Evolutionary conservation across 495 filamentous ascomycete species (phyloP).

Genomic region (Cairneyella variabilis): DNA sequence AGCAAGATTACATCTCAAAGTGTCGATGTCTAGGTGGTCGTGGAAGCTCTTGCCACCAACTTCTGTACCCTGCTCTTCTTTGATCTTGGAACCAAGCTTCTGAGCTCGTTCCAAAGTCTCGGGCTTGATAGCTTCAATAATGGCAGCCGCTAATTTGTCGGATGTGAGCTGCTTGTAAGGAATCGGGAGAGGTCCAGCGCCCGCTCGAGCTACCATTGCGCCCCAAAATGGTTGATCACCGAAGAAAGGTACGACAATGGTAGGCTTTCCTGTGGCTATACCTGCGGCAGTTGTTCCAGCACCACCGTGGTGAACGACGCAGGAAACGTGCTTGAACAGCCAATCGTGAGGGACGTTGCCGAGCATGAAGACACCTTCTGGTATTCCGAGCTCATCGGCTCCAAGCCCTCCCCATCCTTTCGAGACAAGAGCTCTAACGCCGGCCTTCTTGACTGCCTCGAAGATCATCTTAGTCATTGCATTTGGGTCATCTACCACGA

Average conservation of each 20-base stretch:
- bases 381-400: conserved; percentile 53
- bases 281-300: conserved; percentile 79
- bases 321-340: conserved; percentile 72
- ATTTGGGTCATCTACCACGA: conserved; percentile 72
- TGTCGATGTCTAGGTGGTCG: conserved; percentile 55
- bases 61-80: conserved; percentile 59
- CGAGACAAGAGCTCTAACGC: conserved; percentile 71
- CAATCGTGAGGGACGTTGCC: conserved; percentile 80
- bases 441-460: conserved; percentile 58
- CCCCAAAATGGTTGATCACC: conserved; percentile 88
- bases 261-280: conserved; percentile 63
- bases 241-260: conserved; percentile 79
- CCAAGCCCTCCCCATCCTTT: conserved; percentile 80
- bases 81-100: conserved; percentile 57
- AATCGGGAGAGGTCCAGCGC: conserved; percentile 70
- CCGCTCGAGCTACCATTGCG: conserved; percentile 64
- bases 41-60: conserved; percentile 68
- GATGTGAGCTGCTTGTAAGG: conserved; percentile 64
- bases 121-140: conserved; percentile 53
- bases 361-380: conserved; percentile 70
- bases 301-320: conserved; percentile 78
- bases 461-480: conserved; percentile 64
- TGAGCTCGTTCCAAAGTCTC: conserved; percentile 52
- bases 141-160: conserved; percentile 58
- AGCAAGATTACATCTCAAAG: conserved; percentile 59